Evolutionary conservation across 306 rosid species (phyloP).

Genomic region (Luffa aegyptiaca): DNA sequence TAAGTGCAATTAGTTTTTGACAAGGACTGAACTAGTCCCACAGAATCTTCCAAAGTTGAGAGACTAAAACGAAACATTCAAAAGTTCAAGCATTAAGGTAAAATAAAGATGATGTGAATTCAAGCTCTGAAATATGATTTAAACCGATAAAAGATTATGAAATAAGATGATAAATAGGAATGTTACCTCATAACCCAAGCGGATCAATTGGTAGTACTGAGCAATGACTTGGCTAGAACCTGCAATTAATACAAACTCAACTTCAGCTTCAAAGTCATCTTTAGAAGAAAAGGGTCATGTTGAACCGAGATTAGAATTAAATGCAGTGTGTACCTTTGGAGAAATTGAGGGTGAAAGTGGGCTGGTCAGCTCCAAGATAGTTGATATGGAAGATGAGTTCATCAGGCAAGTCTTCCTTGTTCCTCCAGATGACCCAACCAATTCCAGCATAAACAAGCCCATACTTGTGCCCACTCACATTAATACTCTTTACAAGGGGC

Average conservation of each 20-base stretch:
- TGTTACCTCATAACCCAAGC: slow-evolving; percentile 73
- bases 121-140: neutral
- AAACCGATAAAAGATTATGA: neutral
- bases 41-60: too few species aligned
- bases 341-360: slow-evolving; percentile 96
- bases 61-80: too few species aligned
- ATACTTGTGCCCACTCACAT: slow-evolving; percentile 89
- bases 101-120: neutral
- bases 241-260: slow-evolving; percentile 16
- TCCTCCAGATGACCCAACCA: slow-evolving; percentile 90
- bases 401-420: slow-evolving; percentile 74
- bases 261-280: neutral
- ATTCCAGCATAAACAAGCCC: slow-evolving; percentile 91
- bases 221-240: slow-evolving; percentile 95
- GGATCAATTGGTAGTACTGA: slow-evolving; percentile 85
- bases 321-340: slow-evolving; percentile 45
- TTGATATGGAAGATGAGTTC: slow-evolving; percentile 93
- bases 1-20: too few species aligned
- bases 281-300: neutral
- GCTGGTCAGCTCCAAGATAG: slow-evolving; percentile 93
- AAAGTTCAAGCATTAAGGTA: neutral
- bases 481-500: slow-evolving; percentile 83
- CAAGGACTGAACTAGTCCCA: too few species aligned
- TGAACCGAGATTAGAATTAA: neutral
- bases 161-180: neutral